A percentile compares a stretch with the other conserved stretches of the same genome.
Evolutionary conservation across 768 basidiomycete species (phyloP).

Genomic region (Termitomyces sp.): DNA sequence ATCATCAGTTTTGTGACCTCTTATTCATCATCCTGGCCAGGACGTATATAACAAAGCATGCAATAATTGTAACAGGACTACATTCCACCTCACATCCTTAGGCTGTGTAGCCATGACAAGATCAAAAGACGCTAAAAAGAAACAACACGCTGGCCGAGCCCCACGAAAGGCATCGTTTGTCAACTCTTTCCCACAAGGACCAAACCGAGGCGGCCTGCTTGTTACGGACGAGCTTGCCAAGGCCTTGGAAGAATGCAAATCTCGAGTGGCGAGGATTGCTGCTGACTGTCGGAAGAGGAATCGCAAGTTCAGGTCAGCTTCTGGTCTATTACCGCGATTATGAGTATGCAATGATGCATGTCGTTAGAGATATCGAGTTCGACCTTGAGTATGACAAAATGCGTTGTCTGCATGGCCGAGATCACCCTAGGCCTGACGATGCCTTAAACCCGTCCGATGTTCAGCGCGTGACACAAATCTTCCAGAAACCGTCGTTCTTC

Average conservation of each 20-base stretch:
- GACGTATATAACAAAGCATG: not conserved
- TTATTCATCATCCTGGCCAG: not conserved
- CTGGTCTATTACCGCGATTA: not conserved
- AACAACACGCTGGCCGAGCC: not conserved
- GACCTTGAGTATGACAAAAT: conserved; percentile 47
- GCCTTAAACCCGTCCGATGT: conserved; percentile 27
- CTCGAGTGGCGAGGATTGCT: conserved; percentile 36
- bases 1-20: not conserved
- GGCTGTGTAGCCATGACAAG: not conserved
- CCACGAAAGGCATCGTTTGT: not conserved
- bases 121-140: not conserved
- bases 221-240: conserved; percentile 42
- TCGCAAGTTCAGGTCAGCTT: conserved; percentile 38
- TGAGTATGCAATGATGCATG: not conserved
- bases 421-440: not conserved
- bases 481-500: conserved; percentile 46
- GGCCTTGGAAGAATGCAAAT: conserved; percentile 36
- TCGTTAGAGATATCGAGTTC: conserved; percentile 25
- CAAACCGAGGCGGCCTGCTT: conserved; percentile 26
- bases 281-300: conserved; percentile 37
- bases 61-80: not conserved
- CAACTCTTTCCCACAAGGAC: conserved; percentile 6
- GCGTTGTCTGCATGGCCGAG: conserved; percentile 34
- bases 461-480: conserved; percentile 43
- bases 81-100: not conserved